Base-by-base conservation (phyloP, 192 early-diverging fungal species). In the Coemansia sp. region DNA sequence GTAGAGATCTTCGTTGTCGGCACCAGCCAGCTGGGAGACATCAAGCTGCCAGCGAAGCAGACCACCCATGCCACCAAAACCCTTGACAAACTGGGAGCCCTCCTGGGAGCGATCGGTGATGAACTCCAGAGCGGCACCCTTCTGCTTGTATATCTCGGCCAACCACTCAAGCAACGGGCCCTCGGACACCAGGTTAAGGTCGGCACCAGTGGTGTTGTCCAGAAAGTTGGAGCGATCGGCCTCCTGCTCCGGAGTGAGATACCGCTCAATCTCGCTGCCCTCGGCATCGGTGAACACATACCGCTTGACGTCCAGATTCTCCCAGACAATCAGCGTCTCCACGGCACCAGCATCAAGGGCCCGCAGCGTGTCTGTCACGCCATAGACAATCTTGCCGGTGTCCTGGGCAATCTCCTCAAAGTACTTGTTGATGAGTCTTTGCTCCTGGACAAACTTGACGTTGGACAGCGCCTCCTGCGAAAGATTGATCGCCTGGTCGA, bases 371-470 rank as follows among this genome's bases (percentile, higher is more conserved):
- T 99, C 96, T 3, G 93, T 92, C 43, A 98, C 88, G 71, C 98
- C 98, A 75, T 93, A 98, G 78, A 92, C 94, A 84, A 91, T 92
- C 84, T 95, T 95, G 69, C 97, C 97, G 61, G 95, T 94, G 71
- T 99, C 96, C 71, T 88, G 89, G 47, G 95, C 94, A 77, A 99
- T 98, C 73, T 97, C 94, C 77, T 95, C 93, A 85, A 99, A 99
- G 88, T 95, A 98, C 77, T 91, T 88, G 60, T 87, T 85, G 72
- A 99, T 96, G 44, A 99, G 89, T 77, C 95, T 93, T 87, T 98
- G 97, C 86, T 99, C 98, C 84, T 98, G 96, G 58, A 99, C 91
- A 70, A 99, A 96, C 87, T 99, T 98, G 79, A 98, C 95, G 76
- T 98, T 98, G 72, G 90, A 85, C 39, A 99, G 86, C 38, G 92